A percentile compares a stretch with the other conserved stretches of the same genome.
Conservation (phyloP, 139 green algal genomes). For the Pycnococcus provasolii region DNA sequence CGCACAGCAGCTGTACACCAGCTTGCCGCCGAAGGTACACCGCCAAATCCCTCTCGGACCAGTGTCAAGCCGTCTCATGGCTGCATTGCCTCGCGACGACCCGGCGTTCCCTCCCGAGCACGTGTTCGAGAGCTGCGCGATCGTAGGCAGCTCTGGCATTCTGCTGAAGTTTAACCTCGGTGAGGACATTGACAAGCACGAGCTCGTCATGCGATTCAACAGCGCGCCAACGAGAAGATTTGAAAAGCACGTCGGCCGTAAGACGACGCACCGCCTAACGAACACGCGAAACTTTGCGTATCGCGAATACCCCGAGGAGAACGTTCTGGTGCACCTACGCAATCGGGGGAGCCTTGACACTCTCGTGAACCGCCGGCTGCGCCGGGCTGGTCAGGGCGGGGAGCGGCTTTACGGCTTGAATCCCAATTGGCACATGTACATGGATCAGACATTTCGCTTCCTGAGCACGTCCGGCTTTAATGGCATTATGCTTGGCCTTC, state of each 20-base stretch:
- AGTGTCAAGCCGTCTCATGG: too few relatives aligned
- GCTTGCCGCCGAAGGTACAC: too few relatives aligned
- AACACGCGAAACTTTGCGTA: slow-evolving; percentile 15
- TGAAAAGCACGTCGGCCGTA: slow-evolving; percentile 12
- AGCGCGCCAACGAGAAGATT: not conserved
- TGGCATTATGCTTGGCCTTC: slow-evolving; percentile 12
- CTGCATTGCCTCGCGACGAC: too few relatives aligned
- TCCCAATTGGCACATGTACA: slow-evolving; percentile 14
- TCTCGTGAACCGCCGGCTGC: not conserved
- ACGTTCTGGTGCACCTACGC: slow-evolving; percentile 18
- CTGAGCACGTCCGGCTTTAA: slow-evolving; percentile 18
- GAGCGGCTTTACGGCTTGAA: slow-evolving; percentile 17
- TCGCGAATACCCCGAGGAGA: slow-evolving; percentile 7
- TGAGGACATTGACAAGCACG: too few relatives aligned
- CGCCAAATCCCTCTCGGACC: too few relatives aligned
- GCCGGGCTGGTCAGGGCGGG: not conserved
- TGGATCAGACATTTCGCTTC: slow-evolving; percentile 15
- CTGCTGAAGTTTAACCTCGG: too few relatives aligned
- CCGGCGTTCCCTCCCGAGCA: too few relatives aligned
- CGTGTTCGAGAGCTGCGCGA: too few relatives aligned
- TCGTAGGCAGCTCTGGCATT: too few relatives aligned
- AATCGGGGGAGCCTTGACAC: not conserved
- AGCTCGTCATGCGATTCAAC: too few relatives aligned
- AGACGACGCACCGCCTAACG: slow-evolving; percentile 22
- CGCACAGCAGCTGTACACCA: too few relatives aligned